Evolutionary conservation across 345 rosid species (phyloP).

Genomic region (Microcos paniculata): DNA sequence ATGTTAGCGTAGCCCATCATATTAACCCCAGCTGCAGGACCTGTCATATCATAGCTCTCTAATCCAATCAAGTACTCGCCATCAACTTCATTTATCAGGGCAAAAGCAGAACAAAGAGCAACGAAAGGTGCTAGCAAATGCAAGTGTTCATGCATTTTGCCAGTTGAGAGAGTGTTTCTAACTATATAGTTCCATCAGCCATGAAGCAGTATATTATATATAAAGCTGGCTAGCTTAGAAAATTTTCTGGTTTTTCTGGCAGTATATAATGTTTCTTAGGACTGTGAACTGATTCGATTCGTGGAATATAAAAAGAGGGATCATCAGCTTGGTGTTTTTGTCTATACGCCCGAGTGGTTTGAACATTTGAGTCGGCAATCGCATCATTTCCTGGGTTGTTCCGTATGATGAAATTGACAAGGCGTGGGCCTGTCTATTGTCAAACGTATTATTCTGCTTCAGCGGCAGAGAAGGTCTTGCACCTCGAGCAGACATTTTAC

Average conservation of each 20-base stretch:
- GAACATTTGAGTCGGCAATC: constrained; percentile 15
- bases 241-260: background rate
- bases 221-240: background rate
- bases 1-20: constrained; percentile 68
- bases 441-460: constrained; percentile 5
- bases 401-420: constrained; percentile 6
- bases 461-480: background rate
- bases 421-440: constrained; percentile 28
- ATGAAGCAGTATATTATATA: constrained; percentile 7
- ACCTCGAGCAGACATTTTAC: no score
- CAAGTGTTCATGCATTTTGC: constrained; percentile 1
- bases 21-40: constrained; percentile 61
- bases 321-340: background rate
- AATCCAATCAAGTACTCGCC: constrained; percentile 50
- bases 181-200: background rate
- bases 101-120: constrained; percentile 2
- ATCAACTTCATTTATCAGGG: background rate
- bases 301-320: background rate
- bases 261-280: constrained; percentile 17
- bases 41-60: constrained; percentile 58
- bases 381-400: constrained; percentile 23
- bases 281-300: constrained; percentile 7
- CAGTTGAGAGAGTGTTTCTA: background rate
- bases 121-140: background rate
- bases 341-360: background rate